These are phyloP conservation scores for Globisporangium nagaii DNA, from an alignment of 352 stramenopile genomes.

Conservation along the genomic window DNA sequence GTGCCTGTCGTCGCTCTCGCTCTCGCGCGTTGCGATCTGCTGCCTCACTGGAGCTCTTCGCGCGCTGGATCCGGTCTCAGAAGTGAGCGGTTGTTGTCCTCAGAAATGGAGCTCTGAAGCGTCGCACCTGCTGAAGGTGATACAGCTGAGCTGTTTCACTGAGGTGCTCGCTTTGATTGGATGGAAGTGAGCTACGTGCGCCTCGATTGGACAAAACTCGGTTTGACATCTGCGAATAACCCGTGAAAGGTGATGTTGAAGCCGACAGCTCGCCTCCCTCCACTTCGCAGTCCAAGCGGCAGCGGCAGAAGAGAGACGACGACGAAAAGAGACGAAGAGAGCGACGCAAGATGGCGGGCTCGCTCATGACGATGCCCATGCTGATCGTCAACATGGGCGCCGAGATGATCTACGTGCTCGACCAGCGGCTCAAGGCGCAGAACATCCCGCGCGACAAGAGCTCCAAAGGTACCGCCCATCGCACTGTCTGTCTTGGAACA, in stretches of 20 bases:
- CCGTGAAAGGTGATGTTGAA: too few relatives aligned
- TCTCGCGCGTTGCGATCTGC: too few relatives aligned
- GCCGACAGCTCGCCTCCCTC: too few relatives aligned
- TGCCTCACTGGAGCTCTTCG: too few relatives aligned
- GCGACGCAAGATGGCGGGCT: conserved; percentile 32
- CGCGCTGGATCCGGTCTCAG: too few relatives aligned
- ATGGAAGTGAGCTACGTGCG: background rate
- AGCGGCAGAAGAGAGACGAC: background rate
- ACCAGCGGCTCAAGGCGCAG: conserved; percentile 90
- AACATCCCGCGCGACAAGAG: conserved; percentile 88
- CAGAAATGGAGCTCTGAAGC: too few relatives aligned
- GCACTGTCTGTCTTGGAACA: too few relatives aligned
- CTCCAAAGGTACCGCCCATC: conserved; percentile 55
- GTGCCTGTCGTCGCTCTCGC: too few relatives aligned
- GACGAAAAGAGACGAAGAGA: background rate
- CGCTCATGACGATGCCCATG: conserved; percentile 88
- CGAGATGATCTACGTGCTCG: conserved; percentile 93
- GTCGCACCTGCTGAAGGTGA: background rate
- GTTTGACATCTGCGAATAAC: too few relatives aligned
- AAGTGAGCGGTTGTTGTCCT: too few relatives aligned
- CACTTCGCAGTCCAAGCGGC: background rate
- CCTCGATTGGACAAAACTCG: too few relatives aligned
- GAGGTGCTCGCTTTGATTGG: too few relatives aligned
- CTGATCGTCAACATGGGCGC: conserved; percentile 92
- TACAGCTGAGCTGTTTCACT: background rate